Conservation (phyloP, 2,329 filamentous ascomycete species). For the Raffaelea deltoideospora region DNA sequence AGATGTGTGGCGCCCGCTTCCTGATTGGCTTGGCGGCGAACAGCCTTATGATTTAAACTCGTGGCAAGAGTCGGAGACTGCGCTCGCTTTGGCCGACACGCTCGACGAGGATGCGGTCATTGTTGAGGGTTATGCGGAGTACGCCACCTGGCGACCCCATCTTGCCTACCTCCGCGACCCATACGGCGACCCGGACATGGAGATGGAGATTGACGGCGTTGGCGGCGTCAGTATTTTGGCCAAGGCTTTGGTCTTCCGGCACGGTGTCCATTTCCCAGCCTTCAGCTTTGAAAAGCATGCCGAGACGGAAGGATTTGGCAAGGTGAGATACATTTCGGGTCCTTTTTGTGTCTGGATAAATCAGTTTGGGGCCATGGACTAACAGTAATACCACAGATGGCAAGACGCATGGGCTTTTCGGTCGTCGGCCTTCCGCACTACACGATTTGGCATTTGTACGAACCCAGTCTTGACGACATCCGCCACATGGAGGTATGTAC, state of each 20-base stretch:
- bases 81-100: slow-evolving; percentile 80
- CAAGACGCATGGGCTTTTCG: slow-evolving; percentile 87
- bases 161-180: slow-evolving; percentile 92
- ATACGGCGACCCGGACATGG: slow-evolving; percentile 95
- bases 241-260: slow-evolving; percentile 88
- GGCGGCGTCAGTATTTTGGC: slow-evolving; percentile 95
- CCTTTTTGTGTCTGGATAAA: not conserved
- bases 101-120: slow-evolving; percentile 97
- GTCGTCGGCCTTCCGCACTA: slow-evolving; percentile 95
- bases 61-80: slow-evolving; percentile 98
- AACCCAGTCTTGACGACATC: slow-evolving; percentile 95
- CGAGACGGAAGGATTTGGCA: slow-evolving; percentile 96
- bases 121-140: slow-evolving; percentile 96
- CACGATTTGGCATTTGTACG: slow-evolving; percentile 98
- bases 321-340: slow-evolving; percentile 41
- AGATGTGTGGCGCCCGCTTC: slow-evolving; percentile 97
- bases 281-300: slow-evolving; percentile 99
- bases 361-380: not conserved
- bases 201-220: slow-evolving; percentile 98
- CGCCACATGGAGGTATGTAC: slow-evolving; percentile 73
- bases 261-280: slow-evolving; percentile 91
- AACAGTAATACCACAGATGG: slow-evolving; percentile 52
- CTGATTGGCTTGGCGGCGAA: slow-evolving; percentile 96
- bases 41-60: slow-evolving; percentile 98
- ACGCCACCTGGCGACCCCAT: slow-evolving; percentile 95